These are phyloP conservation scores for Brasenia schreberi DNA, from an alignment of 164 flowering plant genomes.

Conservation along the genomic window DNA sequence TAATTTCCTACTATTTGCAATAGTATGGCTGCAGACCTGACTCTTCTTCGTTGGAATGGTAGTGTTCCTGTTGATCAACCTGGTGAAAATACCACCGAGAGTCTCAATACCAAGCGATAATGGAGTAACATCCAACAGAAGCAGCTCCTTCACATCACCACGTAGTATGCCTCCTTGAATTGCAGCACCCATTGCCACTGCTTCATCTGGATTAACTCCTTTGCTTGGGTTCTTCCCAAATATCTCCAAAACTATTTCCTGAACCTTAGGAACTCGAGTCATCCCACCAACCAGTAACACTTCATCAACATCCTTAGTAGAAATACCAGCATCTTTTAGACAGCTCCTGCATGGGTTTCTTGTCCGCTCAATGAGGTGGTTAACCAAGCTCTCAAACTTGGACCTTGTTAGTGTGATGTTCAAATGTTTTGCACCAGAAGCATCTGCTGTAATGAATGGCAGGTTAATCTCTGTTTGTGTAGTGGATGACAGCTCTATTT, in stretches of 20 bases:
- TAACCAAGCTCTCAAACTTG: conserved; percentile 48
- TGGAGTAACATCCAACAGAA: conserved; percentile 62
- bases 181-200: conserved; percentile 78
- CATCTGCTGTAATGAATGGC: conserved; percentile 51
- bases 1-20: no score
- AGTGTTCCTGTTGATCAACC: conserved; percentile 51
- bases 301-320: conserved; percentile 51
- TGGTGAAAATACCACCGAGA: conserved; percentile 55
- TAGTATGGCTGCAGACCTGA: background rate
- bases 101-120: conserved; percentile 66
- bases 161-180: conserved; percentile 36
- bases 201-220: conserved; percentile 74
- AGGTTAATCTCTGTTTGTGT: conserved; percentile 46
- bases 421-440: conserved; percentile 63
- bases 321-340: conserved; percentile 55
- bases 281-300: conserved; percentile 74
- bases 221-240: conserved; percentile 63
- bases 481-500: conserved; percentile 60
- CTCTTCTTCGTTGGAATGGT: background rate
- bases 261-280: conserved; percentile 68
- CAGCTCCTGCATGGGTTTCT: conserved; percentile 47
- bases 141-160: conserved; percentile 64
- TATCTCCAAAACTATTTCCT: conserved; percentile 43
- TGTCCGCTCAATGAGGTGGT: conserved; percentile 45
- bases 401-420: conserved; percentile 55